Conservation (phyloP, 345 rosid genomes). For the Populus nigra region DNA sequence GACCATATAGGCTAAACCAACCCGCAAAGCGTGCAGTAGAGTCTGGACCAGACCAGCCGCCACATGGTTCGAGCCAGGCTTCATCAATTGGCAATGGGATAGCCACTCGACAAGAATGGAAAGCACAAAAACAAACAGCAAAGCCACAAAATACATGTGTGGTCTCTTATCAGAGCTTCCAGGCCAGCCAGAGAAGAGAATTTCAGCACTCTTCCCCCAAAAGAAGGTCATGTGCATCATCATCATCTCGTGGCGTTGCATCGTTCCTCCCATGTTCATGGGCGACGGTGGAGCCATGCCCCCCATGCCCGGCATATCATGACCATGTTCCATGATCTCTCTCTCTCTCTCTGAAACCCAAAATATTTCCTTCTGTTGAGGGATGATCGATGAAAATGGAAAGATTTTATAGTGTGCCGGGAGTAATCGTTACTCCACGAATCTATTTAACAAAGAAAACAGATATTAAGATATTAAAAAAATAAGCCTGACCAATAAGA, state of each 20-base stretch:
- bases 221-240: constrained; percentile 47
- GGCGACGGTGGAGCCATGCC: constrained; percentile 1
- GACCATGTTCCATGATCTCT: not conserved
- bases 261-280: not conserved
- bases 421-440: no score
- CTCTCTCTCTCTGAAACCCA: not conserved
- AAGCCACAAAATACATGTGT: constrained; percentile 38
- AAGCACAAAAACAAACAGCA: constrained; percentile 33
- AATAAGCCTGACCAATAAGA: no score
- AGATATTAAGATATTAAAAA: no score
- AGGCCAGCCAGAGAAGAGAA: constrained; percentile 50
- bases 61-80: constrained; percentile 1
- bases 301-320: not conserved
- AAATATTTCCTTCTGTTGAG: not conserved
- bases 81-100: constrained; percentile 26
- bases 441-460: no score
- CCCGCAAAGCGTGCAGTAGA: constrained; percentile 25
- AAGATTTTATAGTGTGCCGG: no score
- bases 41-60: constrained; percentile 29
- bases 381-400: not conserved
- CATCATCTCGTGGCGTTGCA: constrained; percentile 10
- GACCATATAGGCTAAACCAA: constrained; percentile 35
- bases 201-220: constrained; percentile 35
- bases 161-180: constrained; percentile 9
- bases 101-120: constrained; percentile 34